These are phyloP conservation scores for Berkeleyomyces basicola DNA, from an alignment of 2,329 filamentous ascomycete species.

Conservation along the genomic window DNA sequence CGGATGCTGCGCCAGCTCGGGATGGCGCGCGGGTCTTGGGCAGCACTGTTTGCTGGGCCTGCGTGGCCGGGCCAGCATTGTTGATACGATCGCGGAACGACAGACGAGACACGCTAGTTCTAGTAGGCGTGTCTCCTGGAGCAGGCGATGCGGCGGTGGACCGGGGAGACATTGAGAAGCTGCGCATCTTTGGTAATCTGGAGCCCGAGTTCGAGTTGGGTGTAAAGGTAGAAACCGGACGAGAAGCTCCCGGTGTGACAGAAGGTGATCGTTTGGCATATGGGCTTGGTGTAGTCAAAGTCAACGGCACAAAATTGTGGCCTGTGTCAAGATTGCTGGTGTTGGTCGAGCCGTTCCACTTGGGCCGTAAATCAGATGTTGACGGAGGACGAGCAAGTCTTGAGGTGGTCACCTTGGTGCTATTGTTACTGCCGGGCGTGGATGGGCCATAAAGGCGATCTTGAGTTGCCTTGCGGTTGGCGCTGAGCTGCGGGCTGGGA, in stretches of 20 bases:
- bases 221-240: conserved; percentile 26
- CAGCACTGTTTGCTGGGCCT: conserved; percentile 28
- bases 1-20: conserved; percentile 19
- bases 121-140: conserved; percentile 28
- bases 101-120: conserved; percentile 27
- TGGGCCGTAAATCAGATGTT: conserved; percentile 40
- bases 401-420: conserved; percentile 4
- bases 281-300: conserved; percentile 41
- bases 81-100: conserved; percentile 37
- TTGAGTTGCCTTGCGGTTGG: conserved; percentile 26
- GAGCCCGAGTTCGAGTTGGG: conserved; percentile 24
- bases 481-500: conserved; percentile 22
- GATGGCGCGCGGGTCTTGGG: conserved; percentile 30
- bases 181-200: conserved; percentile 33
- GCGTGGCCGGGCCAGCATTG: conserved; percentile 29
- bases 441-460: conserved; percentile 31
- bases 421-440: background rate
- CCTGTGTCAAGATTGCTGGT: conserved; percentile 46
- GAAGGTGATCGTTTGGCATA: conserved; percentile 31
- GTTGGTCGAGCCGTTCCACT: conserved; percentile 57
- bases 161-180: conserved; percentile 25
- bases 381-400: conserved; percentile 28
- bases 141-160: conserved; percentile 32
- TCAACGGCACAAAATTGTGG: conserved; percentile 49
- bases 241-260: conserved; percentile 22